phyloP scores from a whole-genome alignment of 148 eudicot species.

The Spergularia marina region DNA sequence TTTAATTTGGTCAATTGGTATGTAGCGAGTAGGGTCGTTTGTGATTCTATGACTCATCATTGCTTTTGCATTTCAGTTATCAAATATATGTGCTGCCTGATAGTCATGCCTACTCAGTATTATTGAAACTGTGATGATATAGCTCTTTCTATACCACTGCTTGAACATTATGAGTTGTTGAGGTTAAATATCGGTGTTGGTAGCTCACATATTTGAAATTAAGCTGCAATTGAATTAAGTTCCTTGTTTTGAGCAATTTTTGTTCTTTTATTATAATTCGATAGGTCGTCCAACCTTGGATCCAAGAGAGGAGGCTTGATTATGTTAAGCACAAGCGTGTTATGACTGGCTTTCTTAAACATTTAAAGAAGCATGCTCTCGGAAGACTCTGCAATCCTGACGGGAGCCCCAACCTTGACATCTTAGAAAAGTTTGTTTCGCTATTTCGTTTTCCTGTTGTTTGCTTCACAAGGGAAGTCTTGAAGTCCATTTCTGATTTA shows the following conservation, averaged over 20 bases:
- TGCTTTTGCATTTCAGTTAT: no score
- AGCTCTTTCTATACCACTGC: not conserved
- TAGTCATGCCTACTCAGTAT: no score
- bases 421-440: slow-evolving; percentile 37
- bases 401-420: slow-evolving; percentile 46
- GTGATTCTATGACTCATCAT: no score
- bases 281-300: slow-evolving; percentile 87
- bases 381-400: slow-evolving; percentile 53
- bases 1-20: no score
- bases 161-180: not conserved
- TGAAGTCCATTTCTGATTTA: not conserved
- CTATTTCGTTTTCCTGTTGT: not conserved
- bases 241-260: not conserved
- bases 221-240: not conserved
- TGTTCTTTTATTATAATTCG: slow-evolving; percentile 2
- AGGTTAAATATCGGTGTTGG: not conserved
- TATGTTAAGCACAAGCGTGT: slow-evolving; percentile 66
- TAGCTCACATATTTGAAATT: not conserved
- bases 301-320: slow-evolving; percentile 52
- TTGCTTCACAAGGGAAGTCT: slow-evolving; percentile 7
- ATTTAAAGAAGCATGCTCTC: slow-evolving; percentile 47
- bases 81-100: no score
- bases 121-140: no score
- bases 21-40: no score
- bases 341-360: slow-evolving; percentile 59